phyloP scores from a whole-genome alignment of 129 eudicot species.

The Ambrosia trifida region DNA sequence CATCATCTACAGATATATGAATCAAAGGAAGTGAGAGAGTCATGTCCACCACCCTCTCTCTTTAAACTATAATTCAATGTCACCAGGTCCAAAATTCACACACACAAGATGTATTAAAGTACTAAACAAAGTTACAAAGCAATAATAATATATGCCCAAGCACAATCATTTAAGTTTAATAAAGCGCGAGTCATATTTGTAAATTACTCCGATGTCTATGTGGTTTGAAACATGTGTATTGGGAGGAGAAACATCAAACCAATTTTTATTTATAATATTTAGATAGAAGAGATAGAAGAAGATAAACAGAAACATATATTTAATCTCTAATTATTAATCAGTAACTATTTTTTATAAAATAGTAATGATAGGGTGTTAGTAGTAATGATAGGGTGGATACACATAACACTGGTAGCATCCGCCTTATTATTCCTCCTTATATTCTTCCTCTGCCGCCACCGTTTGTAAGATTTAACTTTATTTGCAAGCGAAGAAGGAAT shows the following conservation, averaged over 20 bases:
- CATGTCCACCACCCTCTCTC: too few species aligned
- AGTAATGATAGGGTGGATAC: conserved; percentile 43
- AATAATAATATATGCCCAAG: not conserved
- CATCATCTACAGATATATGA: too few species aligned
- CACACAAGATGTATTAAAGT: not conserved
- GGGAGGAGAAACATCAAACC: not conserved
- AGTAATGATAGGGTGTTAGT: too few species aligned
- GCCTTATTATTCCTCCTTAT: conserved; percentile 34
- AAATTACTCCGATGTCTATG: conserved; percentile 1
- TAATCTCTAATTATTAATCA: not conserved
- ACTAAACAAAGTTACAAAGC: not conserved
- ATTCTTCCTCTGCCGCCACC: conserved; percentile 26
- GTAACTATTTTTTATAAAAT: not conserved
- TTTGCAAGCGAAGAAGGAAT: too few species aligned
- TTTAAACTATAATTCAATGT: not conserved
- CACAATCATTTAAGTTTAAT: not conserved
- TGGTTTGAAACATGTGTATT: conserved; percentile 1
- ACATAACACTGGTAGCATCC: conserved; percentile 23
- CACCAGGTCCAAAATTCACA: not conserved
- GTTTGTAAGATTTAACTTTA: too few species aligned
- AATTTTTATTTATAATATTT: not conserved
- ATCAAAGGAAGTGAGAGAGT: too few species aligned
- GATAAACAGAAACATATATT: not conserved
- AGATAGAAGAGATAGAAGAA: not conserved
- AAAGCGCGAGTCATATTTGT: conserved; percentile 7